Evolutionary conservation across 2,329 filamentous ascomycete species (phyloP).

Genomic region (Aureobasidium sp.): DNA sequence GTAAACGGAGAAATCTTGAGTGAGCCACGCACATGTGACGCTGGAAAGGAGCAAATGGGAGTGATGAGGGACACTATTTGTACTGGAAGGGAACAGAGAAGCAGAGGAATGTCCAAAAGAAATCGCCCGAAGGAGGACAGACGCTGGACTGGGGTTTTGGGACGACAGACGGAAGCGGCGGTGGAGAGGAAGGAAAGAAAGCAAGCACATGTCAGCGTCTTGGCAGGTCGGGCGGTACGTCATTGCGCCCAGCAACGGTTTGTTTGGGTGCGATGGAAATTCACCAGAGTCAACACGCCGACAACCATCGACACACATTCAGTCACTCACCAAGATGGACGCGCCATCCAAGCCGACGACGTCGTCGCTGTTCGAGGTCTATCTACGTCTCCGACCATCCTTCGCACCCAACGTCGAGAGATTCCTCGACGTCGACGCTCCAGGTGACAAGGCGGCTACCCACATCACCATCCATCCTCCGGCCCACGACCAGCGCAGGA

Average conservation of each 20-base stretch:
- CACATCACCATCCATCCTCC: slow-evolving; percentile 54
- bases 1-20: no score
- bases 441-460: slow-evolving; percentile 32
- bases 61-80: no score
- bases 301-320: not conserved
- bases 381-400: slow-evolving; percentile 63
- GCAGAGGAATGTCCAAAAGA: no score
- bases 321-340: slow-evolving; percentile 8
- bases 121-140: no score
- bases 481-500: slow-evolving; percentile 65
- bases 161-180: no score
- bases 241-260: not conserved
- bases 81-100: no score
- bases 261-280: not conserved
- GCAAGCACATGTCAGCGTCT: no score
- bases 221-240: no score
- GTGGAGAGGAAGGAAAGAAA: no score
- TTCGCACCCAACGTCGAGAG: slow-evolving; percentile 46
- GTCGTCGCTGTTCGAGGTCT: slow-evolving; percentile 74
- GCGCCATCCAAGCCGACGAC: slow-evolving; percentile 32
- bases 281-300: not conserved
- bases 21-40: no score
- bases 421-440: slow-evolving; percentile 69
- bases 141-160: no score
- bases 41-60: no score